Evolutionary conservation across 2,329 filamentous ascomycete species (phyloP).

Genomic region (Juglanconis juglandina): DNA sequence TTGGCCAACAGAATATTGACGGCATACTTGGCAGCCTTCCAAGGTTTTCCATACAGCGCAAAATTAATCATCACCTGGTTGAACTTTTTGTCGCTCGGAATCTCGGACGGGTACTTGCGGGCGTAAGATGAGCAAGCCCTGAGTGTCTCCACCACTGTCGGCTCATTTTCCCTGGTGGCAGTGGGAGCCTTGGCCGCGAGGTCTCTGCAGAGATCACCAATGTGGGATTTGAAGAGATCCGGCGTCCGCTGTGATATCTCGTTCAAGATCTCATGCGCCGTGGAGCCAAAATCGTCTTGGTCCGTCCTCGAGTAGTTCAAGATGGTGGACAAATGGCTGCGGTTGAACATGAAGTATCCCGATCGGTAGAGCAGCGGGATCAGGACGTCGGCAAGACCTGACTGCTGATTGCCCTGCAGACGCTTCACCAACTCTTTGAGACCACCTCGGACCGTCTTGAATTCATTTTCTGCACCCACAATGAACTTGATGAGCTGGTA

Average conservation of each 20-base stretch:
- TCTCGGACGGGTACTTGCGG: constrained; percentile 76
- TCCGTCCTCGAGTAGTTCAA: constrained; percentile 84
- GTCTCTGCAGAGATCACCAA: constrained; percentile 85
- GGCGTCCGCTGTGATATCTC: constrained; percentile 89
- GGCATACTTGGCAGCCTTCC: constrained; percentile 87
- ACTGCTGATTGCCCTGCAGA: constrained; percentile 63
- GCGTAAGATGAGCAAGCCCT: constrained; percentile 94
- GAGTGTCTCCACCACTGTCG: constrained; percentile 78
- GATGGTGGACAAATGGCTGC: constrained; percentile 86
- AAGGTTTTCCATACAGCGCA: constrained; percentile 75
- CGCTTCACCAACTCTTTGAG: constrained; percentile 87
- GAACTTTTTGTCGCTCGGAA: constrained; percentile 79
- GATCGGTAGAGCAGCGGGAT: constrained; percentile 79
- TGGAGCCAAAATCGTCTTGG: constrained; percentile 69
- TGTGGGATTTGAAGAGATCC: constrained; percentile 86
- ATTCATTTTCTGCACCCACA: constrained; percentile 82
- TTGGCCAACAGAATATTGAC: constrained; percentile 83
- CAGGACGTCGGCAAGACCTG: constrained; percentile 73
- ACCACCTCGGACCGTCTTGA: constrained; percentile 83
- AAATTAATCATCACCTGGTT: constrained; percentile 77
- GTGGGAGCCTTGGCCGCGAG: constrained; percentile 78
- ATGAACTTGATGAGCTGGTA: constrained; percentile 88
- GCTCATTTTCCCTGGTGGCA: constrained; percentile 63
- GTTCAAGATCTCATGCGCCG: constrained; percentile 84
- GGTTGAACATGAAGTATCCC: constrained; percentile 84